phyloP scores from a whole-genome alignment of 345 rosid genomes.

The Lepidium africanum region DNA sequence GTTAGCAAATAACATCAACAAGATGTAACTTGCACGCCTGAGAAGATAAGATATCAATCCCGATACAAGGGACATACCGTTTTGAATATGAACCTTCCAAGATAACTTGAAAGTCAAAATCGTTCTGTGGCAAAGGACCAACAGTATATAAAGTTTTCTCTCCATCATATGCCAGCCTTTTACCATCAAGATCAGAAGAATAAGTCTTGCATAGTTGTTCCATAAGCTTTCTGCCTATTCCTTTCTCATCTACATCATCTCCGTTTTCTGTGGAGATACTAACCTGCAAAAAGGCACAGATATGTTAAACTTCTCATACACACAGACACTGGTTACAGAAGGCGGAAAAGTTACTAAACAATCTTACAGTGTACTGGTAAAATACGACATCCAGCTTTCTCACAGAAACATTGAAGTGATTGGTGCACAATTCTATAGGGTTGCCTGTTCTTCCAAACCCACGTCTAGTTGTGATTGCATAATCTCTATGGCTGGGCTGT shows the following conservation, averaged over 20 bases:
- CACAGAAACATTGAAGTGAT: conserved; percentile 66
- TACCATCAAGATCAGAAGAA: conserved; percentile 51
- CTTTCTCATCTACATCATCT: conserved; percentile 47
- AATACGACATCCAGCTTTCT: conserved; percentile 49
- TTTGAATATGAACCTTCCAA: conserved; percentile 60
- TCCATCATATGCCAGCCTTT: conserved; percentile 75
- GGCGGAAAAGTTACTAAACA: background rate
- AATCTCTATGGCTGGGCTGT: conserved; percentile 27
- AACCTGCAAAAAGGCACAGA: conserved; percentile 42
- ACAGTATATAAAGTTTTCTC: conserved; percentile 64
- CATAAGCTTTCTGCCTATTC: conserved; percentile 63
- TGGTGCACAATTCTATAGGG: conserved; percentile 44
- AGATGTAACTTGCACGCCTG: conserved; percentile 9
- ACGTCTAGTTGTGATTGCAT: conserved; percentile 39
- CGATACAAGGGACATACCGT: conserved; percentile 32
- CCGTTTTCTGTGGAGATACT: conserved; percentile 49
- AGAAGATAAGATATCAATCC: background rate
- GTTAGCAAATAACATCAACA: background rate
- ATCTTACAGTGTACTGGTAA: conserved; percentile 73
- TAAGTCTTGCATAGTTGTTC: conserved; percentile 63
- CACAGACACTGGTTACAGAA: conserved; percentile 6
- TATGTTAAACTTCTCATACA: background rate
- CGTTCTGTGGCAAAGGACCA: conserved; percentile 67
- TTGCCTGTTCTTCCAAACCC: conserved; percentile 50
- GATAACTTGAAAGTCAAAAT: conserved; percentile 49